These are phyloP conservation scores for Dictyostelium brefeldianum DNA, from an alignment of 78 protist genomes.

Conservation along the genomic window DNA sequence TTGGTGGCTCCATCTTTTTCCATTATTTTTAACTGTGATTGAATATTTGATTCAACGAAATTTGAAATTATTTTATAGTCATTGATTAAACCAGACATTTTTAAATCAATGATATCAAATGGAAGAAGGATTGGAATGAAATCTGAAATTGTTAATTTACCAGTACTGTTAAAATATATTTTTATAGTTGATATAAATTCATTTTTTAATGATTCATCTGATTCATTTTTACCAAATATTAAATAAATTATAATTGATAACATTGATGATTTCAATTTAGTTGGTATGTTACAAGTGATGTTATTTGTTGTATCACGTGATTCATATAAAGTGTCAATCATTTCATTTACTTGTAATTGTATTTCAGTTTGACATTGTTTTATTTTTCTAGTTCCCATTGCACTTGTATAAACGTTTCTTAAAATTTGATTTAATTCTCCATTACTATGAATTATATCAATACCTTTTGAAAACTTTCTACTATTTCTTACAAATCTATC, in stretches of 20 bases:
- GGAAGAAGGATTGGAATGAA: conserved; percentile 13
- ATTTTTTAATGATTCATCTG: not conserved
- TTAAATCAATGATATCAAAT: not conserved
- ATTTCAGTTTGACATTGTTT: not conserved
- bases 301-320: no score
- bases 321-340: not conserved
- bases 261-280: no score
- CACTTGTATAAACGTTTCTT: not conserved
- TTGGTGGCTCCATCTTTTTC: no score
- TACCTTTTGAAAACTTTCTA: not conserved
- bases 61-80: not conserved
- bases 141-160: not conserved
- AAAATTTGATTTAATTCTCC: conserved; percentile 24
- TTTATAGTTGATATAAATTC: not conserved
- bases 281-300: no score
- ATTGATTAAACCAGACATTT: not conserved
- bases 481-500: not conserved
- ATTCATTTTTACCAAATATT: not conserved
- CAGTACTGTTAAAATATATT: not conserved
- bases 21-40: not conserved
- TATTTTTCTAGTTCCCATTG: not conserved
- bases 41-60: not conserved
- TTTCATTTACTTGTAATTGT: not conserved
- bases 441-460: conserved; percentile 13
- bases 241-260: no score